Conservation (phyloP, 2,329 filamentous ascomycete genomes). For the Orbilia brochopaga region DNA sequence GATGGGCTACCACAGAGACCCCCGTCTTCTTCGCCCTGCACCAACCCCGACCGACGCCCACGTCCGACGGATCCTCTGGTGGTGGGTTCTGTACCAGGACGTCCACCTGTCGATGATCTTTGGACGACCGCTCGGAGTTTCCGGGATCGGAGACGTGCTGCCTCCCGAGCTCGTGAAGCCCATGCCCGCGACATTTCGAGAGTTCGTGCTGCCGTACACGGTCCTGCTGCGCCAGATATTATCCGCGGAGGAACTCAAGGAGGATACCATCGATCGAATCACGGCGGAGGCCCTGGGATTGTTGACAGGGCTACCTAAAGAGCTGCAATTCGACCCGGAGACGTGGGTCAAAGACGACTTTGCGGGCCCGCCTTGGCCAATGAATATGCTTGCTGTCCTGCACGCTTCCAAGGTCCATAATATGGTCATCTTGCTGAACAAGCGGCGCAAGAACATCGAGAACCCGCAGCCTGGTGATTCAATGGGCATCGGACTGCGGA, state of each 20-base stretch:
- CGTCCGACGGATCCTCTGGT: constrained; percentile 42
- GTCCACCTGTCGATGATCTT: constrained; percentile 48
- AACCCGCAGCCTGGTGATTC: not conserved
- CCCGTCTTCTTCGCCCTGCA: constrained; percentile 30
- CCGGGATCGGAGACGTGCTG: constrained; percentile 39
- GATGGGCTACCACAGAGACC: constrained; percentile 45
- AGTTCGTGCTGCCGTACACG: constrained; percentile 47
- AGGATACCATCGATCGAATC: constrained; percentile 20
- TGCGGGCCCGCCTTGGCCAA: constrained; percentile 34
- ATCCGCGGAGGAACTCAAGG: constrained; percentile 32
- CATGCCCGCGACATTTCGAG: constrained; percentile 37
- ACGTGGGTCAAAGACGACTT: constrained; percentile 35
- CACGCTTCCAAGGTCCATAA: constrained; percentile 46
- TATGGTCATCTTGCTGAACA: constrained; percentile 46
- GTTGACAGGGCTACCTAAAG: constrained; percentile 15
- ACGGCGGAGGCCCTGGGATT: constrained; percentile 21
- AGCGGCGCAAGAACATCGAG: constrained; percentile 35
- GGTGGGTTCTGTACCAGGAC: constrained; percentile 48
- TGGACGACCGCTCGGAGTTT: constrained; percentile 40
- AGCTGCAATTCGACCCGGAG: constrained; percentile 38
- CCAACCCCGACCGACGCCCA: constrained; percentile 35
- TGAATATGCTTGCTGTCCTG: constrained; percentile 43
- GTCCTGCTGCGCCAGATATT: constrained; percentile 43
- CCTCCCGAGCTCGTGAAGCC: constrained; percentile 39
- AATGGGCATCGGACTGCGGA: constrained; percentile 28